Evolutionary conservation across 176 grass and related monocot genomes (phyloP).

Genomic region (Ananas comosus): DNA sequence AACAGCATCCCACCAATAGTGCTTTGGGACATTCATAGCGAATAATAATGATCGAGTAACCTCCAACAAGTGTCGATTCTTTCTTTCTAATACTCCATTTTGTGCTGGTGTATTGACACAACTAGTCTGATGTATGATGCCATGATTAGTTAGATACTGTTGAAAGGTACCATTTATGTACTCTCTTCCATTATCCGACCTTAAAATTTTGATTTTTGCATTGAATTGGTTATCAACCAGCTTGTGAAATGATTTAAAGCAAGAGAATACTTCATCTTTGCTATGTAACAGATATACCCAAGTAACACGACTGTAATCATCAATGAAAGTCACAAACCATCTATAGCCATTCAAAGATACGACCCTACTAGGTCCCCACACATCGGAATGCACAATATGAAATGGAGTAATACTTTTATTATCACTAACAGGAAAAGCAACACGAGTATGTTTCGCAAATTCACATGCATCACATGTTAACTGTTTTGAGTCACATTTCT

Average conservation of each 20-base stretch:
- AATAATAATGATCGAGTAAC: not conserved
- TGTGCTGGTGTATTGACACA: not conserved
- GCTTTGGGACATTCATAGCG: not conserved
- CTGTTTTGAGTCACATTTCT: not conserved
- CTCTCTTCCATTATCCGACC: not conserved
- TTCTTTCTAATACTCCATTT: not conserved
- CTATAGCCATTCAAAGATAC: not conserved
- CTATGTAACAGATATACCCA: not conserved
- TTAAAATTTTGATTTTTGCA: not conserved
- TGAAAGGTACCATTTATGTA: not conserved
- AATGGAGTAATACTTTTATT: not conserved
- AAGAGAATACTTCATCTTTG: not conserved
- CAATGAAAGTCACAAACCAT: not conserved
- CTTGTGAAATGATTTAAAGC: not conserved
- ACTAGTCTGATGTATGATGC: not conserved
- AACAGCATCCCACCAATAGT: not conserved
- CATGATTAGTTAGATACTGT: not conserved
- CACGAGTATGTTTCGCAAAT: not conserved
- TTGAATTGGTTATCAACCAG: not conserved
- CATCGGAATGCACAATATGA: not conserved
- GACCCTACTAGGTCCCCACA: not conserved
- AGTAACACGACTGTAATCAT: not conserved
- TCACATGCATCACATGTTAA: not conserved
- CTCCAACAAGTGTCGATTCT: not conserved
- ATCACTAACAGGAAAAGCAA: not conserved